phyloP scores from a whole-genome alignment of 352 stramenopile species.

The Phytophthora tentaculata region DNA sequence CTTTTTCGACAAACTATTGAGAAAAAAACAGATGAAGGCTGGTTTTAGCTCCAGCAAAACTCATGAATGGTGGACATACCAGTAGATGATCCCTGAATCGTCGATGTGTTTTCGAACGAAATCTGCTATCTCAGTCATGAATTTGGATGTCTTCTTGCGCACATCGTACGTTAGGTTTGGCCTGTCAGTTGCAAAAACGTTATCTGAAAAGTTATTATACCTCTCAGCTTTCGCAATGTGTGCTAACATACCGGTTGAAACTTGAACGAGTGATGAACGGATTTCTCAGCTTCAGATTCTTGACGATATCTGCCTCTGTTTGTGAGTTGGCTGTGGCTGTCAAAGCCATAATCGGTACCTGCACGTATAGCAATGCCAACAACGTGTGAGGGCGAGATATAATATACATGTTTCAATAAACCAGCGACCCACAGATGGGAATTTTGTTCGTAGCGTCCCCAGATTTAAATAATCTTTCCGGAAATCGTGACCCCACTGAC shows the following conservation, averaged over 20 bases:
- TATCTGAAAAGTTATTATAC: slow-evolving; percentile 15
- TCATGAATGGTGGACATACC: slow-evolving; percentile 40
- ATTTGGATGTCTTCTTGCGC: slow-evolving; percentile 80
- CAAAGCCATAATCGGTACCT: slow-evolving; percentile 90
- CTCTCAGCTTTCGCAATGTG: background rate
- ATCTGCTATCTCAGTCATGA: slow-evolving; percentile 80
- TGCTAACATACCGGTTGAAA: slow-evolving; percentile 74
- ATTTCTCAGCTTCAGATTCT: slow-evolving; percentile 72
- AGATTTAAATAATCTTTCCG: slow-evolving; percentile 98
- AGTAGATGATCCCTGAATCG: slow-evolving; percentile 91
- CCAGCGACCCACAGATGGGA: slow-evolving; percentile 81
- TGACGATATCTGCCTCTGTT: slow-evolving; percentile 85
- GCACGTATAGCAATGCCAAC: background rate
- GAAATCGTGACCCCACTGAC: slow-evolving; percentile 99
- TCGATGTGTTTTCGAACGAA: slow-evolving; percentile 85
- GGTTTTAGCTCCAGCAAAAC: slow-evolving; percentile 3
- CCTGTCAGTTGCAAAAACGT: slow-evolving; percentile 35
- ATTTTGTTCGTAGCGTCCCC: slow-evolving; percentile 90
- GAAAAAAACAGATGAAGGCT: too few species aligned
- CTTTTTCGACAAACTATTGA: slow-evolving; percentile 84
- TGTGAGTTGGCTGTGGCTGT: slow-evolving; percentile 89
- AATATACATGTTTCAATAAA: background rate
- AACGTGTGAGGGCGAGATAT: background rate
- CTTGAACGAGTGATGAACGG: slow-evolving; percentile 86
- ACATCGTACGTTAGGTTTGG: slow-evolving; percentile 88